phyloP scores from a whole-genome alignment of 805 yeast genomes.

The Barnettozyma sp. region DNA sequence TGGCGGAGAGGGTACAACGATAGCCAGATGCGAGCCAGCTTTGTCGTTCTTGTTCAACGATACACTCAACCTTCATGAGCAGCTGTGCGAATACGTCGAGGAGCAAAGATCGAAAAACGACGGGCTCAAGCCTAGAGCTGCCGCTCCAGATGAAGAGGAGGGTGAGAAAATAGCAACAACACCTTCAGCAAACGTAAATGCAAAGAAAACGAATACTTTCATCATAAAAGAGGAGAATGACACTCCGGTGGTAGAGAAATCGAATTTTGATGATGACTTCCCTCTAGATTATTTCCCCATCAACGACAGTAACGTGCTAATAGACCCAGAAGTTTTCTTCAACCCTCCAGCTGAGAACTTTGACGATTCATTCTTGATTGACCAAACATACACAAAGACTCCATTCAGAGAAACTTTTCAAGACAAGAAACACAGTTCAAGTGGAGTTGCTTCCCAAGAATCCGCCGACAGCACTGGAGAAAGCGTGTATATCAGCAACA shows the following conservation, averaged over 20 bases:
- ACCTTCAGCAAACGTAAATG: neutral
- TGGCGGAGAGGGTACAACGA: slow-evolving; percentile 62
- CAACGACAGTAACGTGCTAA: slow-evolving; percentile 20
- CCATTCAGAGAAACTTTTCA: slow-evolving; percentile 24
- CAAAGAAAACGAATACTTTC: slow-evolving; percentile 13
- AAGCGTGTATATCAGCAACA: too few relatives aligned
- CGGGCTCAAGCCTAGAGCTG: neutral
- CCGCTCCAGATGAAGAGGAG: neutral
- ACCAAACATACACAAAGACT: slow-evolving; percentile 42
- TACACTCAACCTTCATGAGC: slow-evolving; percentile 42
- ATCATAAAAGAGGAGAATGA: slow-evolving; percentile 20
- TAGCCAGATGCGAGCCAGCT: slow-evolving; percentile 71
- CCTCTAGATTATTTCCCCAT: slow-evolving; percentile 62
- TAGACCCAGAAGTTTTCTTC: slow-evolving; percentile 30
- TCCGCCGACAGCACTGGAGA: too few relatives aligned
- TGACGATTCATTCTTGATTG: slow-evolving; percentile 43
- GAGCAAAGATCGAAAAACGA: slow-evolving; percentile 19
- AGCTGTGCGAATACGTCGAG: slow-evolving; percentile 38
- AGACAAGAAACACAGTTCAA: too few relatives aligned
- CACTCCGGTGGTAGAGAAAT: slow-evolving; percentile 19
- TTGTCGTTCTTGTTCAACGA: slow-evolving; percentile 59
- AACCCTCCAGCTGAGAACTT: slow-evolving; percentile 25
- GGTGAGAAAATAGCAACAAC: slow-evolving; percentile 2
- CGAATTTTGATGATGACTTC: slow-evolving; percentile 44
- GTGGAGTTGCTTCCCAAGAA: too few relatives aligned